Percentiles rank a stretch among this genome's conserved stretches.
Evolutionary conservation across 768 basidiomycete species (phyloP).

Genomic region (Leccinellum rugosiceps): DNA sequence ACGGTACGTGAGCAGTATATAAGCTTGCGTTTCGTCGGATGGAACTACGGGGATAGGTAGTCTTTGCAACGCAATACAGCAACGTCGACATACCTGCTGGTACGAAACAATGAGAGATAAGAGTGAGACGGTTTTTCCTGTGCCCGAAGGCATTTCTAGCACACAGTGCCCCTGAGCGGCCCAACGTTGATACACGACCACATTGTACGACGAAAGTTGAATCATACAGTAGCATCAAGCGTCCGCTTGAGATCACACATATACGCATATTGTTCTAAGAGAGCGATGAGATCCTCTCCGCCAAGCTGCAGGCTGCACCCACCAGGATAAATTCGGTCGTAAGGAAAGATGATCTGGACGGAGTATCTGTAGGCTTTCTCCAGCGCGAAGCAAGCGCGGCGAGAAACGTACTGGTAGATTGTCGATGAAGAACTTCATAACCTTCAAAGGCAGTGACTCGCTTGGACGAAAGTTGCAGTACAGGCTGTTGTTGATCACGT

Average conservation of each 20-base stretch:
- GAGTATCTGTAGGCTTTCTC: background rate
- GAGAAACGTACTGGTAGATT: conserved; percentile 61
- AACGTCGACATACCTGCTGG: conserved; percentile 65
- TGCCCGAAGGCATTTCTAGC: conserved; percentile 99
- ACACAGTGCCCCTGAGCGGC: conserved; percentile 87
- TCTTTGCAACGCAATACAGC: background rate
- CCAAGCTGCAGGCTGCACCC: conserved; percentile 18
- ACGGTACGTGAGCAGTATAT: conserved; percentile 99
- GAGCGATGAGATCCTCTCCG: conserved; percentile 7
- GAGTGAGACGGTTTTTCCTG: conserved; percentile 96
- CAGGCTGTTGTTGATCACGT: conserved; percentile 10
- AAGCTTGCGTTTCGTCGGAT: conserved; percentile 88
- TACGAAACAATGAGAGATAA: conserved; percentile 96
- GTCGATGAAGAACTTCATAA: conserved; percentile 83
- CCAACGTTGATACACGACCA: background rate
- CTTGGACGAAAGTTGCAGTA: background rate
- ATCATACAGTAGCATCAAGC: conserved; percentile 82
- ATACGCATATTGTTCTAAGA: conserved; percentile 93
- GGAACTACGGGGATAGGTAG: conserved; percentile 55
- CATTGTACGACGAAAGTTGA: background rate
- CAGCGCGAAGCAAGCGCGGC: background rate
- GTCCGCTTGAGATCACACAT: conserved; percentile 99
- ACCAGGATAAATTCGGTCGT: conserved; percentile 96
- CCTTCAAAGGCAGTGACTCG: background rate
- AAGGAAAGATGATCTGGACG: conserved; percentile 80